These are phyloP conservation scores for Pleurotus platypus DNA, from an alignment of 768 basidiomycete species.

Conservation along the genomic window DNA sequence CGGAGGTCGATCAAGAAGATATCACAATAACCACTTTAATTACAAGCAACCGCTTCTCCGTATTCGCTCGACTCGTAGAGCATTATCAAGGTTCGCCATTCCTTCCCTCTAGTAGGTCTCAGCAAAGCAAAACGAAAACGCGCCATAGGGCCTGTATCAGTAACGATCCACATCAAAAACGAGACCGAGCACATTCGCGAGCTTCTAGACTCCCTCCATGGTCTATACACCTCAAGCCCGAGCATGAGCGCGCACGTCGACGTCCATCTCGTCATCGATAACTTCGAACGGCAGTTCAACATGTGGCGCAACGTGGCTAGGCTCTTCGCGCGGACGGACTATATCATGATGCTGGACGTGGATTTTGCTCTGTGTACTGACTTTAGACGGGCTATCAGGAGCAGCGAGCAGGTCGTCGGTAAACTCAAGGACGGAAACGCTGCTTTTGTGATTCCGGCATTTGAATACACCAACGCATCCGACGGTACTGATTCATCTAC, in stretches of 20 bases:
- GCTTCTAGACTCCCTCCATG: conserved; percentile 60
- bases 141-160: conserved; percentile 73
- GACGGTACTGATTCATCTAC: conserved; percentile 54
- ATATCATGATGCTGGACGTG: conserved; percentile 88
- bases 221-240: conserved; percentile 63
- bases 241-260: conserved; percentile 71
- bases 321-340: conserved; percentile 78
- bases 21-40: conserved; percentile 86
- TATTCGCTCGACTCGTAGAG: conserved; percentile 67
- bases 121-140: neutral
- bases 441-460: conserved; percentile 82
- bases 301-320: conserved; percentile 87
- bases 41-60: conserved; percentile 73
- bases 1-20: conserved; percentile 53
- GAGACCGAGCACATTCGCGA: conserved; percentile 38
- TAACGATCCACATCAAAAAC: conserved; percentile 71
- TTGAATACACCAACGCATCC: conserved; percentile 67
- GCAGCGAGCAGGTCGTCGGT: conserved; percentile 33
- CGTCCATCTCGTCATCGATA: conserved; percentile 81
- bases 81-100: conserved; percentile 63
- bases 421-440: conserved; percentile 56
- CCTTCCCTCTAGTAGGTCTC: neutral
- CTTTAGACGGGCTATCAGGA: conserved; percentile 58
- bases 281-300: conserved; percentile 83
- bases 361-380: conserved; percentile 86